Evolutionary conservation across 208 protist genomes (phyloP).

Genomic region (Leishmania lainsoni): DNA sequence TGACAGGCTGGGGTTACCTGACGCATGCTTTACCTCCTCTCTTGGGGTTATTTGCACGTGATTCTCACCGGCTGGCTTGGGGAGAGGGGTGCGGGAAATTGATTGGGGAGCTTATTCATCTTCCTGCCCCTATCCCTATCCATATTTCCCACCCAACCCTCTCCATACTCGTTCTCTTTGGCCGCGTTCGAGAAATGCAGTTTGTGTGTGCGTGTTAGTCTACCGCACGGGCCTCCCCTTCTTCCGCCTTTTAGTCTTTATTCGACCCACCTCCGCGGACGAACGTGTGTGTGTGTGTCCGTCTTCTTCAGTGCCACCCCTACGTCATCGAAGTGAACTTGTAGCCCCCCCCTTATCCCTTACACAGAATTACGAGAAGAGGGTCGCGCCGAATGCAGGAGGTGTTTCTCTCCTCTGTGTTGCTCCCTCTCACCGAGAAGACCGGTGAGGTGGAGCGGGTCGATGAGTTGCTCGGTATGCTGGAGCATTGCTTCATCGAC

Average conservation of each 20-base stretch:
- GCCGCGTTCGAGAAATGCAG: not conserved
- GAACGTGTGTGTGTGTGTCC: not conserved
- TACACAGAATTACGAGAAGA: not conserved
- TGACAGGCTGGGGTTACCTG: not conserved
- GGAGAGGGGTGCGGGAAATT: no score
- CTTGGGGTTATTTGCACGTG: not conserved
- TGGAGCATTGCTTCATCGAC: constrained; percentile 71
- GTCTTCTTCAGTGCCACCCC: not conserved
- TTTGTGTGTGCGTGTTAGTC: not conserved
- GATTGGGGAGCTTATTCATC: not conserved
- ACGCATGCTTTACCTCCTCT: not conserved
- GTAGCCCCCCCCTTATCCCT: not conserved
- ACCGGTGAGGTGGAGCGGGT: constrained; percentile 47
- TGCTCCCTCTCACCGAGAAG: constrained; percentile 37
- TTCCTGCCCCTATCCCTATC: not conserved
- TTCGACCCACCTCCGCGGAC: not conserved
- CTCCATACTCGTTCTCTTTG: not conserved
- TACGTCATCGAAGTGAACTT: not conserved
- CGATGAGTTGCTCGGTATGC: constrained; percentile 48
- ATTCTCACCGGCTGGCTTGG: not conserved
- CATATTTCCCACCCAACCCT: not conserved
- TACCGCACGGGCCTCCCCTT: not conserved
- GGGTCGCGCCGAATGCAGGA: constrained; percentile 2
- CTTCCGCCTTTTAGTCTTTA: not conserved
- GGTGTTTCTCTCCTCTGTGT: constrained; percentile 15